phyloP scores from a whole-genome alignment of 2,329 filamentous ascomycete genomes.

The Clarireedia hainanense region DNA sequence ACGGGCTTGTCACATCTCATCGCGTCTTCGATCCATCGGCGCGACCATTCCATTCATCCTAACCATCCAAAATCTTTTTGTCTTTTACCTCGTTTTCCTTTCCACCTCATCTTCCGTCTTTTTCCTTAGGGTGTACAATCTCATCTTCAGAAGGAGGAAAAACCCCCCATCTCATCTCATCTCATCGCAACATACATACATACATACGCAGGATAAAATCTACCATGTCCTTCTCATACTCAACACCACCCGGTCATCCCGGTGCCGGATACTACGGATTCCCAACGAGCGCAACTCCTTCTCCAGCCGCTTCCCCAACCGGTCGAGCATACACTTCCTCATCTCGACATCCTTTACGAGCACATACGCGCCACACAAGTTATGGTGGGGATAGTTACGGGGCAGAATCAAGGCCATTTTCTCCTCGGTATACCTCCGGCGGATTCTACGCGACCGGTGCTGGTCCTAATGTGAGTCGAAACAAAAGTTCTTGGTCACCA shows the following conservation, averaged over 20 bases:
- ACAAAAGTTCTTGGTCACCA: constrained; percentile 28
- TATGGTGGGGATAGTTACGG: constrained; percentile 25
- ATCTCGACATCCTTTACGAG: constrained; percentile 25
- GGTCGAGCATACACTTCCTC: constrained; percentile 11
- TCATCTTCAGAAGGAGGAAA: neutral
- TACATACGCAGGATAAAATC: constrained; percentile 20
- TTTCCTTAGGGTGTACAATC: constrained; percentile 15
- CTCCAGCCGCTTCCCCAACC: constrained; percentile 28
- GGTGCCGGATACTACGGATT: constrained; percentile 24
- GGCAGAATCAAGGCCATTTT: constrained; percentile 23
- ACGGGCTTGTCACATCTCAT: constrained; percentile 28
- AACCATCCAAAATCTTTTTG: too few relatives aligned
- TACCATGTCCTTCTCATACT: constrained; percentile 27
- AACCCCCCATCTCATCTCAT: constrained; percentile 7
- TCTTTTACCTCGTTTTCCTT: too few relatives aligned
- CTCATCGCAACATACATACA: constrained; percentile 7
- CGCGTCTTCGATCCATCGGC: constrained; percentile 16
- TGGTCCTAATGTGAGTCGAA: constrained; percentile 33
- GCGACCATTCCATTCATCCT: neutral
- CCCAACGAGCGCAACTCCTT: constrained; percentile 28
- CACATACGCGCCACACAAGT: constrained; percentile 27
- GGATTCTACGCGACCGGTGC: constrained; percentile 32
- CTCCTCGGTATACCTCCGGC: constrained; percentile 30
- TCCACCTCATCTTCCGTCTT: constrained; percentile 14
- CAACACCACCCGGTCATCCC: constrained; percentile 23